Percentiles rank a stretch among this genome's conserved stretches.
Evolutionary conservation across 2,329 filamentous ascomycete genomes (phyloP).

Genomic region (Hymenoscyphus albidus): DNA sequence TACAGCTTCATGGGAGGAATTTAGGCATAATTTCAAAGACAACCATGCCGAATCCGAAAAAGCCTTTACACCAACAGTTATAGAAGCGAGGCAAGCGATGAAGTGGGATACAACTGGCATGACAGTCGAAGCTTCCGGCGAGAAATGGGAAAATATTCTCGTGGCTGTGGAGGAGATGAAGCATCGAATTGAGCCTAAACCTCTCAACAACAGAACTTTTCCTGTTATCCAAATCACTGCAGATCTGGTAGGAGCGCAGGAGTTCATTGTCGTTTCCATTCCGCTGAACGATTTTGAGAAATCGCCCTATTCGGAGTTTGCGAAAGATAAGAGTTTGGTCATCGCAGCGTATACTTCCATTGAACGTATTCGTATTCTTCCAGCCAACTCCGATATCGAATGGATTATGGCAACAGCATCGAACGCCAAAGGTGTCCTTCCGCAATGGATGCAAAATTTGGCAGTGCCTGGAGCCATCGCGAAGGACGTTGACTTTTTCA

Average conservation of each 20-base stretch:
- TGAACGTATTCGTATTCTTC: constrained; percentile 48
- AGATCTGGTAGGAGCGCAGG: constrained; percentile 38
- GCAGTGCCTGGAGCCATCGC: constrained; percentile 59
- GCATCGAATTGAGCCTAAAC: constrained; percentile 54
- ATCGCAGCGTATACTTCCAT: constrained; percentile 61
- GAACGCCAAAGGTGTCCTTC: constrained; percentile 64
- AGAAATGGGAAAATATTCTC: constrained; percentile 45
- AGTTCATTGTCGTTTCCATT: constrained; percentile 57
- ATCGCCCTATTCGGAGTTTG: constrained; percentile 32
- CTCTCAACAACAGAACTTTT: constrained; percentile 63
- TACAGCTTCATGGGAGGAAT: constrained; percentile 62
- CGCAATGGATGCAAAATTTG: constrained; percentile 61
- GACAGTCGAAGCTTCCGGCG: constrained; percentile 37
- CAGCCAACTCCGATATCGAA: constrained; percentile 47
- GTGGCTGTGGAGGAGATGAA: constrained; percentile 60
- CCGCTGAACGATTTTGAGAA: constrained; percentile 44
- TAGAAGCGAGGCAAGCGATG: constrained; percentile 41
- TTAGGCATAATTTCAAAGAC: constrained; percentile 55
- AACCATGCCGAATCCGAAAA: constrained; percentile 54
- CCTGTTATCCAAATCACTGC: constrained; percentile 60
- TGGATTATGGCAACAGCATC: constrained; percentile 78
- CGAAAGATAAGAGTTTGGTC: constrained; percentile 46
- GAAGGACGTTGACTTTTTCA: constrained; percentile 68
- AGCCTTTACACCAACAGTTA: constrained; percentile 55
- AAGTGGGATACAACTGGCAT: constrained; percentile 46